Evolutionary conservation across 2,329 filamentous ascomycete species (phyloP), one percentile per base, ranked within the genome.

Genomic region (Rachicladosporium sp.): DNA sequence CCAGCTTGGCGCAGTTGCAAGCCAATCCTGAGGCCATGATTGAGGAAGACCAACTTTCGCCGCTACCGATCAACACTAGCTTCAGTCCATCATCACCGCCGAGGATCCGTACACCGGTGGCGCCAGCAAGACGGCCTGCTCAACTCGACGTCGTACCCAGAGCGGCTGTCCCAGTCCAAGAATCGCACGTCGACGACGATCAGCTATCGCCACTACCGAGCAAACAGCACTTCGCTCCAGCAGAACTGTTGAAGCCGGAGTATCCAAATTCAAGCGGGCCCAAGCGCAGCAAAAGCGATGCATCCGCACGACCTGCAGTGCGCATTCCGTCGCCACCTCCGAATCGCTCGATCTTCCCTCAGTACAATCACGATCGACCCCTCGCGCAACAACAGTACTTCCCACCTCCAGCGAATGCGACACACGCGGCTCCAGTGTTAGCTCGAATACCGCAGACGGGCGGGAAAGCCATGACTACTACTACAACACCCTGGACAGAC

Each of bases 301-400:
- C 38, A 15, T 36, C 38, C 7, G 38, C 34, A 9, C 27, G 34
- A 7, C 37, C 33, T 36, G 21, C 38, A 11, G 27, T 35, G 12
- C 32, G 38, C 23, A 31, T 35, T 10, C 29, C 29, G 5, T 37
- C 38, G 4, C 27, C 7, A 10, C 59, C 62, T 4, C 63, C 70
- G 0, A 69, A 82, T 50, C 71, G 74, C 27, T 87, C 82, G 15
- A 86, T 88, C 50, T 88, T 88, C 50, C 82, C 82, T 6, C 70
- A 73, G 23, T 87, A 86, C 54, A 78, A 88, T 51, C 78, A 76
- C 3, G 71, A 70, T 1, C 55, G 84, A 15, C 68, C 80, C 4
- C 69, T 85, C 3, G 68, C 76, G 40, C 73, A 76, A 42, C 82
- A 88, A 53, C 62, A 74, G 35, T 87, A 88, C 60, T 80, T 72